Evolutionary conservation across 2,329 filamentous ascomycete genomes (phyloP).

Genomic region (Penicillium sp.): DNA sequence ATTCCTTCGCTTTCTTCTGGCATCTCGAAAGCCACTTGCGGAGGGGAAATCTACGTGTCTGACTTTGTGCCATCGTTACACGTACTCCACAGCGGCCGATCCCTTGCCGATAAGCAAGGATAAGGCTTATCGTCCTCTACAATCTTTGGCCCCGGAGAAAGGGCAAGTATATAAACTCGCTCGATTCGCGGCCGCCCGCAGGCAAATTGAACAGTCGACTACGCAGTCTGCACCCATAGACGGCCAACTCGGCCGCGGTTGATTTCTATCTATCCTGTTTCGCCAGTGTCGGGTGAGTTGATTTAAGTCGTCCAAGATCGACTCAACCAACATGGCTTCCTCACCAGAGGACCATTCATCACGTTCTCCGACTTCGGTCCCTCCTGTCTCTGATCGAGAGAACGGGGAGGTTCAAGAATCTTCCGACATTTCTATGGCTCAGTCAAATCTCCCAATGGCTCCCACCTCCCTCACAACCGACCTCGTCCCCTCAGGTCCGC

Average conservation of each 20-base stretch:
- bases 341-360: slow-evolving; percentile 3
- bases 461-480: background rate
- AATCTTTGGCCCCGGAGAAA: background rate
- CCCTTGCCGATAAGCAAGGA: slow-evolving; percentile 3
- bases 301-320: no score
- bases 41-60: no score
- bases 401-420: background rate
- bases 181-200: no score
- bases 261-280: background rate
- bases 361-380: background rate
- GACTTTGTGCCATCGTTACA: no score
- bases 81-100: background rate
- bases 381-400: background rate
- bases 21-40: slow-evolving; percentile 4
- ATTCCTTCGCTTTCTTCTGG: slow-evolving; percentile 2
- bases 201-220: background rate
- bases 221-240: background rate
- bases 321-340: slow-evolving; percentile 6
- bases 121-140: slow-evolving; percentile 14
- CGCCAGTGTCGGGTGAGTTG: no score
- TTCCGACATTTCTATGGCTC: background rate
- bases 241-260: background rate
- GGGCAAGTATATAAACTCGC: background rate
- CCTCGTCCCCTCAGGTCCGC: background rate
- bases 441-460: background rate